Base-by-base conservation (phyloP, 2,329 filamentous ascomycete genomes). In the Lachnum nothofagi region DNA sequence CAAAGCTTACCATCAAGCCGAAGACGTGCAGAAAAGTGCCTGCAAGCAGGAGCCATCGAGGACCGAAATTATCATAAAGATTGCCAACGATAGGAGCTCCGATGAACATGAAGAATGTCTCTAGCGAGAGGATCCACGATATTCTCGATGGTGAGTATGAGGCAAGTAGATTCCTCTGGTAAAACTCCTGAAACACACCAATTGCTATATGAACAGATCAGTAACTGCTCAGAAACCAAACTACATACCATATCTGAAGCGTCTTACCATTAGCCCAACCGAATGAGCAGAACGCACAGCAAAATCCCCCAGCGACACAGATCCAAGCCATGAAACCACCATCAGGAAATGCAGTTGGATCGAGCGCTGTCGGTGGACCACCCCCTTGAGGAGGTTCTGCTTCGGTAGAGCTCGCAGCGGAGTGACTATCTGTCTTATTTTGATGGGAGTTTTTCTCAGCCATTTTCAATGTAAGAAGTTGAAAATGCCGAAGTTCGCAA, bases 1-100 rank as follows among this genome's bases (percentile, higher is more conserved):
- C n/a, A n/a, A n/a, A n/a, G n/a, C n/a, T n/a, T n/a, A n/a, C n/a
- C 75, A 84, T 81, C 5, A 85, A 59, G 1, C 77, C 76, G 47
- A 84, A 76, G 6, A 84, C 73, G 44, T 81, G 76, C 20, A 80
- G 61, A 42, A 82, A 63, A 0, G 70, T 74, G 16, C 80, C 79
- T 9, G 63, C 60, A 1, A 79, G 31, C 1, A 83, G 61, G 1
- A 86, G 65, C 34, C 68, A 73, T 17, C 75, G 72, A 0, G 83
- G 80, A 0, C 84, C 83, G 48, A 80, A 77, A 42, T 70, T 76
- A 59, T 88, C 84, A 53, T 35, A 35, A 12, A 27, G 6, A 6
- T 27, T 27, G 25, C 25, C 25, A 27, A 27, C 6, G 6, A 27
- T 27, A 6, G 25, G 25, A 27, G 25, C 25, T 6, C 25, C 12